Evolutionary conservation across 345 rosid genomes (phyloP).

Genomic region (Eucalyptus erythrocorys): DNA sequence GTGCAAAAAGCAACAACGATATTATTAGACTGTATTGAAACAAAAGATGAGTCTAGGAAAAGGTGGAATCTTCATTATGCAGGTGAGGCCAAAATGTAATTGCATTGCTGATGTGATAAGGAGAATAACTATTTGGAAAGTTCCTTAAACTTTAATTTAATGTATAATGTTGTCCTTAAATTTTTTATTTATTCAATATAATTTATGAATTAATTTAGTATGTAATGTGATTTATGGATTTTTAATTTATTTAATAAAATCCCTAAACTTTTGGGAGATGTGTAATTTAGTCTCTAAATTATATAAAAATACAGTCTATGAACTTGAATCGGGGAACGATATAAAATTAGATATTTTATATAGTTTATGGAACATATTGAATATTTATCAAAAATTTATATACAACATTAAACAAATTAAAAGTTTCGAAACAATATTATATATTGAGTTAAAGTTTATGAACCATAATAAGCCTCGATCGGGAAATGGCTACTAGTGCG

Average conservation of each 20-base stretch:
- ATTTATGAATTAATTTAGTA: rapidly evolving
- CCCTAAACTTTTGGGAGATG: too few species aligned
- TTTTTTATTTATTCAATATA: too few species aligned
- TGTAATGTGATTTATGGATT: rapidly evolving
- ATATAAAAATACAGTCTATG: too few species aligned
- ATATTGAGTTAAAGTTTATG: too few species aligned
- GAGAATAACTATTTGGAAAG: not conserved
- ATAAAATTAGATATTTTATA: too few species aligned
- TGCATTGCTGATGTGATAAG: not conserved
- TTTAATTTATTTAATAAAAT: too few species aligned
- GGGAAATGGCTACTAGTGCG: rapidly evolving
- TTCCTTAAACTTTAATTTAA: too few species aligned
- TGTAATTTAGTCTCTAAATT: too few species aligned
- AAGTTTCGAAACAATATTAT: rapidly evolving
- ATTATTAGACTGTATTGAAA: not conserved
- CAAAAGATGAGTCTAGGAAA: not conserved
- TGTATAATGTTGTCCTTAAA: rapidly evolving
- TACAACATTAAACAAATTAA: too few species aligned
- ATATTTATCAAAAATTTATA: too few species aligned
- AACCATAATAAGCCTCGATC: not conserved
- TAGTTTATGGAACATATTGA: too few species aligned
- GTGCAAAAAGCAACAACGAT: not conserved
- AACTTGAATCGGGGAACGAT: too few species aligned
- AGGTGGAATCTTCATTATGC: not conserved
- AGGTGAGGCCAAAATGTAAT: not conserved